phyloP scores from a whole-genome alignment of 768 basidiomycete genomes.

The Megacollybia marginata region DNA sequence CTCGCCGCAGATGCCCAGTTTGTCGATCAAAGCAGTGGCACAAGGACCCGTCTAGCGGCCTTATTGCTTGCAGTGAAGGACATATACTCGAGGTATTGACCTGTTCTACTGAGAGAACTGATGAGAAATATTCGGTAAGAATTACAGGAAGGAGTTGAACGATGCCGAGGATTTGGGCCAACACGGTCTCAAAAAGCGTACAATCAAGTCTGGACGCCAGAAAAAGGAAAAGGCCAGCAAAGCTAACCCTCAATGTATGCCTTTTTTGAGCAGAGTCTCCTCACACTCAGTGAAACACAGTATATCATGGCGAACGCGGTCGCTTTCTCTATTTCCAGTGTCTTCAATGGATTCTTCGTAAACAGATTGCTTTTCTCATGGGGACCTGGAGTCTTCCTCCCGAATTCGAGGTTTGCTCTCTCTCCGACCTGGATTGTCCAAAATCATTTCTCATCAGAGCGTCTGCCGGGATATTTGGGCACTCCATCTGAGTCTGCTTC shows the following conservation, averaged over 20 bases:
- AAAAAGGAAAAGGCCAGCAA: constrained; percentile 42
- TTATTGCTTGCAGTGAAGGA: constrained; percentile 84
- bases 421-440: not conserved
- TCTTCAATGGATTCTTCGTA: constrained; percentile 72
- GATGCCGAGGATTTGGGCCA: constrained; percentile 60
- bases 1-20: constrained; percentile 50
- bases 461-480: constrained; percentile 81
- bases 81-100: constrained; percentile 68
- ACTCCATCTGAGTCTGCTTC: constrained; percentile 57
- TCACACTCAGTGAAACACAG: constrained; percentile 28
- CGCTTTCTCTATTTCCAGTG: constrained; percentile 80
- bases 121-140: constrained; percentile 31
- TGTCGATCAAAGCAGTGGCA: constrained; percentile 87
- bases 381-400: constrained; percentile 63
- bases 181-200: constrained; percentile 59
- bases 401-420: constrained; percentile 55
- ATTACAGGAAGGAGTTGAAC: constrained; percentile 74
- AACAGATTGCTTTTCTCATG: constrained; percentile 60
- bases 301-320: constrained; percentile 77
- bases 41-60: constrained; percentile 74
- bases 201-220: constrained; percentile 49
- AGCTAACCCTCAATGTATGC: constrained; percentile 52
- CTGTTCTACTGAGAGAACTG: not conserved
- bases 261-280: not conserved
- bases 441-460: constrained; percentile 29